Conservation (phyloP, 257 asterid genomes). For the Fraxinus anomala region DNA sequence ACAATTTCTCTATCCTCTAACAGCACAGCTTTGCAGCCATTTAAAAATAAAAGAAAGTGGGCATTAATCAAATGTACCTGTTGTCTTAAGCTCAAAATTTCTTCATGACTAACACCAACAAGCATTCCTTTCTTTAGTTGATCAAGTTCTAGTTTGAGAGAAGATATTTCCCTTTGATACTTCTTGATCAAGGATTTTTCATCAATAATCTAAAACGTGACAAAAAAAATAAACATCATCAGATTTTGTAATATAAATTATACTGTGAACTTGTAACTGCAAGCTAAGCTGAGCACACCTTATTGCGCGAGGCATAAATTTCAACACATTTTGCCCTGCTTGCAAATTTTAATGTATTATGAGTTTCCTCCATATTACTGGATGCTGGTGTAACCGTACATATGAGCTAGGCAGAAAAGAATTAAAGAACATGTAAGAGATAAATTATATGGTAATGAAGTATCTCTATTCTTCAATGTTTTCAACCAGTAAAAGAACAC, state of each 20-base stretch:
- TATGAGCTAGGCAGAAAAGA: constrained; percentile 64
- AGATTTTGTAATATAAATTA: constrained; percentile 17
- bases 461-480: constrained; percentile 7
- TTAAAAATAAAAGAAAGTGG: neutral
- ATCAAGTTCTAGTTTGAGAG: constrained; percentile 86
- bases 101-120: constrained; percentile 82
- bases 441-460: constrained; percentile 18
- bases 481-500: constrained; percentile 16
- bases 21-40: constrained; percentile 15
- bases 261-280: neutral
- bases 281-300: constrained; percentile 51
- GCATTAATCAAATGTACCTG: constrained; percentile 47
- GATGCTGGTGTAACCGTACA: constrained; percentile 99
- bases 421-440: constrained; percentile 24
- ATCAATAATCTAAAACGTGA: constrained; percentile 77
- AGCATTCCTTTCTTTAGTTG: constrained; percentile 79
- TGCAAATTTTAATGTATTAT: constrained; percentile 95
- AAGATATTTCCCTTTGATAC: constrained; percentile 92
- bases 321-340: constrained; percentile 98
- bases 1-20: constrained; percentile 15
- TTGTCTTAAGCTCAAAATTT: constrained; percentile 75
- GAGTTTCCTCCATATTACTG: constrained; percentile 97
- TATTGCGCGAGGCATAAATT: constrained; percentile 88
- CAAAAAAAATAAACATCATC: constrained; percentile 5
- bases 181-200: constrained; percentile 97